A percentile compares a stretch with the other conserved stretches of the same genome.
These are phyloP conservation scores for Kwoniella bestiolae DNA, from an alignment of 768 basidiomycete species.

Conservation along the genomic window DNA sequence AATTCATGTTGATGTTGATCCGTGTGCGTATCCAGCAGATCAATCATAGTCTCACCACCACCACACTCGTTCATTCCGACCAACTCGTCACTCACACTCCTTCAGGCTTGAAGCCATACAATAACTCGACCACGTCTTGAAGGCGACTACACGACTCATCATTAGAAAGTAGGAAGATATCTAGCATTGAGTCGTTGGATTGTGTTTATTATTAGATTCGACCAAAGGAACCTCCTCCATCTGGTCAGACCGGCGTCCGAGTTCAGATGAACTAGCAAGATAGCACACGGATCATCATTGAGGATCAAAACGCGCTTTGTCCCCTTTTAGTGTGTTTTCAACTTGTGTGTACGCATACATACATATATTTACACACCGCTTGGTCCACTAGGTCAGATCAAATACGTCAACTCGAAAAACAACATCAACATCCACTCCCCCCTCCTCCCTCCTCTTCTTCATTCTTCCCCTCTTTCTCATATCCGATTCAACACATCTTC, in stretches of 20 bases:
- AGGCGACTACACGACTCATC: too few relatives aligned
- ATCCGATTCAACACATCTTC: not conserved
- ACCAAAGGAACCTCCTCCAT: not conserved
- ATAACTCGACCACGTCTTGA: conserved; percentile 6
- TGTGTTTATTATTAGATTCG: not conserved
- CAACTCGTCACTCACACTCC: conserved; percentile 8
- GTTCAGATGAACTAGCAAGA: too few relatives aligned
- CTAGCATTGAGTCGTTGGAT: not conserved
- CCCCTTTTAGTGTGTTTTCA: not conserved
- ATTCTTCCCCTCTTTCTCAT: not conserved
- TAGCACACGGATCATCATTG: conserved; percentile 3
- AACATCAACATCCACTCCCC: not conserved
- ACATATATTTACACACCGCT: not conserved
- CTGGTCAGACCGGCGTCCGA: too few relatives aligned
- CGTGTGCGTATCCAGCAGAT: conserved; percentile 1
- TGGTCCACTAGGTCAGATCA: not conserved
- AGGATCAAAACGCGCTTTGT: conserved; percentile 7
- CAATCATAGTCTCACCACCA: too few relatives aligned
- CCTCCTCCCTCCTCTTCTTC: not conserved
- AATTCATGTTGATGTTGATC: not conserved
- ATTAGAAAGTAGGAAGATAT: too few relatives aligned
- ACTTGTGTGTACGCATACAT: not conserved
- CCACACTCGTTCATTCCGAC: not conserved
- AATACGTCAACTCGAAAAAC: not conserved
- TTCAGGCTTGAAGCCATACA: conserved; percentile 12